Base-by-base conservation (phyloP, 495 filamentous ascomycete genomes). In the Pyrenula aspistea region DNA sequence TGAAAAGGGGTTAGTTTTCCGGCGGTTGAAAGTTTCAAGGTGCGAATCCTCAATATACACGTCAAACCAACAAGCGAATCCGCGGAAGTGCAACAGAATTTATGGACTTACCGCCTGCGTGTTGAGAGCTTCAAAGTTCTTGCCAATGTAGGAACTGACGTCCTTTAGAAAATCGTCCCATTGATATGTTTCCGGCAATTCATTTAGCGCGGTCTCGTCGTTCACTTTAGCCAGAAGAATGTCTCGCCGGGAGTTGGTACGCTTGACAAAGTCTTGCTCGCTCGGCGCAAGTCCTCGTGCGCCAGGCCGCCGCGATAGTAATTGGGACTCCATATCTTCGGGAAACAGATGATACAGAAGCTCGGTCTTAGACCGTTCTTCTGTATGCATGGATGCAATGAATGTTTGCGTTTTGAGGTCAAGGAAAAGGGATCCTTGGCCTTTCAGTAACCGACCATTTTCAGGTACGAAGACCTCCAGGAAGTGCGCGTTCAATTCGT, bases 371-470 rank as follows among this genome's bases (percentile, higher is more conserved):
- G 80, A 75, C 20, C 78, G 79, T 47, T 87, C 80, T 20, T 80
- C 78, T 54, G 80, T 83, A 49, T 78, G 74, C 62, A 89, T 77
- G 1, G 87, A 82, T 1, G 86, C 83, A 54, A 95, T 85, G 59
- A 91, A 88, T 10, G 84, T 82, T 58, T 94, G 88, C 0, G 91
- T 95, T 66, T 95, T 96, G 19, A 96, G 74, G 56, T 89, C 85
- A 19, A 96, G 73, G 60, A 87, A 88, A 23, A 96, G 61, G 23
- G 84, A 79, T 12, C 83, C 84, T 59, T 85, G 82, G 52, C 81
- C 83, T 54, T 87, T 86, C 19, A 88, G 72, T 31, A 95, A 64
- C 2, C 82, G 77, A n/a, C 79, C 78, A 15, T 86, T 84, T 56
- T 89, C 84, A 0, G 86, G 83, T 2, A 95, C 80, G 63, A 96